Conservation (phyloP, 441 rosid genomes). For the Kokia cookei region DNA sequence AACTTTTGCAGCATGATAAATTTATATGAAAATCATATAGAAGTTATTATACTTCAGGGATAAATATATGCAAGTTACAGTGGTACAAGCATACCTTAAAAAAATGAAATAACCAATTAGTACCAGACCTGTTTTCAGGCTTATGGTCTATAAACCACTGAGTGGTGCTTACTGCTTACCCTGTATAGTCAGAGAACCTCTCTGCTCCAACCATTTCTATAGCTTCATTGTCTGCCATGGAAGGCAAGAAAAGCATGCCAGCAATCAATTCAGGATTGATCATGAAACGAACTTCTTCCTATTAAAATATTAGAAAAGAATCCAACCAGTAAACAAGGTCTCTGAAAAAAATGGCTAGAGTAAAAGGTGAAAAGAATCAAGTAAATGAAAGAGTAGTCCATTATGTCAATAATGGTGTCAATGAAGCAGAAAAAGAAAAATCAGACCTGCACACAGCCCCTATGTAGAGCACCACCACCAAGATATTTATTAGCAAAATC, state of each 20-base stretch:
- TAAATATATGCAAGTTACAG: not conserved
- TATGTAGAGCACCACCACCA: conserved; percentile 84
- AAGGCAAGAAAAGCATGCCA: conserved; percentile 88
- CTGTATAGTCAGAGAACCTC: conserved; percentile 74
- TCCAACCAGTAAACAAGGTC: not conserved
- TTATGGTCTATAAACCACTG: not conserved
- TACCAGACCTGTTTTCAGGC: not conserved
- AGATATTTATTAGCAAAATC: conserved; percentile 91
- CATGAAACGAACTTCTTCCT: conserved; percentile 99
- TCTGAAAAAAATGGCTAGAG: not conserved
- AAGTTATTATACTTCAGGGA: not conserved
- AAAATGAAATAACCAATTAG: not conserved
- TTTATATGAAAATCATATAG: not conserved
- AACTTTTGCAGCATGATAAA: not conserved
- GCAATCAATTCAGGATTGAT: conserved; percentile 89
- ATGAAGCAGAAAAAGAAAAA: not conserved
- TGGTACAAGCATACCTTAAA: not conserved
- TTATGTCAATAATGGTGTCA: not conserved
- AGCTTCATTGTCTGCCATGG: conserved; percentile 86
- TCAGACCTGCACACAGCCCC: conserved; percentile 88
- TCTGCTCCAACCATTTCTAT: conserved; percentile 82
- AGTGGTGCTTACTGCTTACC: conserved; percentile 63
- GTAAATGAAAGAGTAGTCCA: not conserved
- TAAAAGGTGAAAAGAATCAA: conserved; percentile 7
- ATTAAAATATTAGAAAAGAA: not conserved